Percentiles rank a stretch among this genome's conserved stretches.
These are phyloP conservation scores for Nyssa sinensis DNA, from an alignment of 148 eudicot species.

Conservation along the genomic window DNA sequence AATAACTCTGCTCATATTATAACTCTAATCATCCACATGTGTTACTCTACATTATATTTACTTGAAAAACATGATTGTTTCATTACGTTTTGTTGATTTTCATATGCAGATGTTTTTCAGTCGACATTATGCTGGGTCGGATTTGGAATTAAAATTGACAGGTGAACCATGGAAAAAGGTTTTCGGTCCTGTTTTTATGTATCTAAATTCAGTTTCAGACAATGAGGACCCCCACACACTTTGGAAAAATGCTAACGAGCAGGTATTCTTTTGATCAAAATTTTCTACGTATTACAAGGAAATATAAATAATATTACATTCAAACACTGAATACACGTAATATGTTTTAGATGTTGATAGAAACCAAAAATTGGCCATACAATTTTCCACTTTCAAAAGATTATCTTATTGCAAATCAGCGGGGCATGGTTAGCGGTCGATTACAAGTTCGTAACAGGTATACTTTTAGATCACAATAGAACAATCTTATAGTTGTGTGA, in stretches of 20 bases:
- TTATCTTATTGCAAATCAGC: conserved; percentile 42
- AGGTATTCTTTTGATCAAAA: conserved; percentile 28
- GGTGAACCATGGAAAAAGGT: conserved; percentile 88
- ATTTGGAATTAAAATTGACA: conserved; percentile 27
- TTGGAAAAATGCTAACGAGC: conserved; percentile 46
- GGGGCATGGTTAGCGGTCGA: conserved; percentile 61
- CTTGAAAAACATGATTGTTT: background rate
- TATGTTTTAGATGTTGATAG: conserved; percentile 45
- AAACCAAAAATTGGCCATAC: conserved; percentile 72
- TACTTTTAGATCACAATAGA: too few relatives aligned
- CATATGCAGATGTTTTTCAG: conserved; percentile 74
- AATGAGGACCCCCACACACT: conserved; percentile 34
- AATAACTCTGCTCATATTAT: too few relatives aligned
- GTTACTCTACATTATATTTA: too few relatives aligned
- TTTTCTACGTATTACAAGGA: too few relatives aligned
- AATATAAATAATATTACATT: too few relatives aligned
- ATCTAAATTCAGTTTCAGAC: conserved; percentile 43
- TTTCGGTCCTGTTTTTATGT: conserved; percentile 76
- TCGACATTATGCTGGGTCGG: conserved; percentile 60
- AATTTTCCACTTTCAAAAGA: conserved; percentile 53
- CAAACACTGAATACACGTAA: too few relatives aligned
- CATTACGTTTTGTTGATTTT: too few relatives aligned
- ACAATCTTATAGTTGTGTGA: too few relatives aligned
- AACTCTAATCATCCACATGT: too few relatives aligned
- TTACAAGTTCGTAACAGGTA: conserved; percentile 70